phyloP scores from a whole-genome alignment of 169 alveolate genomes.

The Plasmodium cynomolgi region DNA sequence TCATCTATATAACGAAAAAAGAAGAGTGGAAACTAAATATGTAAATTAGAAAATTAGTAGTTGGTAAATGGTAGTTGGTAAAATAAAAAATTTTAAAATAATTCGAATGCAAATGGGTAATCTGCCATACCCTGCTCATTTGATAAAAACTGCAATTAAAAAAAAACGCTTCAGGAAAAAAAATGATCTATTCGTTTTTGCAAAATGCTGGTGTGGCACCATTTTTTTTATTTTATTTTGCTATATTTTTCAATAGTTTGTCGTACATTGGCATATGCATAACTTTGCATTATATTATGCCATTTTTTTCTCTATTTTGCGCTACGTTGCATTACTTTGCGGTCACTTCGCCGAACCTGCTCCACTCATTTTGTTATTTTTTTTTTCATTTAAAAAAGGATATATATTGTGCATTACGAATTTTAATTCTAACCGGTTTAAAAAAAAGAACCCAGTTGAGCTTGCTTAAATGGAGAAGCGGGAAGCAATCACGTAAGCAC shows the following conservation, averaged over 20 bases:
- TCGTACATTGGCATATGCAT: not conserved
- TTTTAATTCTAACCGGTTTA: not conserved
- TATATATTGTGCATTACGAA: slow-evolving; percentile 11
- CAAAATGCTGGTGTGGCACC: not conserved
- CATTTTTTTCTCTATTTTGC: not conserved
- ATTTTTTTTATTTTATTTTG: not conserved
- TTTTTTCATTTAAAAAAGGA: not conserved
- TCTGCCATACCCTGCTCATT: not conserved
- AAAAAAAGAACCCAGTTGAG: not conserved
- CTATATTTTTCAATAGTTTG: not conserved
- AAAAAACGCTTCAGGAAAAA: not conserved
- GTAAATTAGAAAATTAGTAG: not conserved
- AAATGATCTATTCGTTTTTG: slow-evolving; percentile 5
- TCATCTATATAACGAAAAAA: not conserved
- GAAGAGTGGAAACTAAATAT: not conserved
- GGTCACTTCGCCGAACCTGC: not conserved
- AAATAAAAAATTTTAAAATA: not conserved
- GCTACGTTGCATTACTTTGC: not conserved
- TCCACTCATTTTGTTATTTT: not conserved
- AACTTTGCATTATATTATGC: not conserved
- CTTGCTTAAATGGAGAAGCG: not conserved
- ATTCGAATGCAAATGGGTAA: not conserved
- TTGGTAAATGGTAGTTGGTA: not conserved
- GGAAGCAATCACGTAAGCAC: not conserved
- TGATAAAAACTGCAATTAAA: not conserved